Conservation (phyloP, 768 basidiomycete genomes). For the Psilocybe azurescens region DNA sequence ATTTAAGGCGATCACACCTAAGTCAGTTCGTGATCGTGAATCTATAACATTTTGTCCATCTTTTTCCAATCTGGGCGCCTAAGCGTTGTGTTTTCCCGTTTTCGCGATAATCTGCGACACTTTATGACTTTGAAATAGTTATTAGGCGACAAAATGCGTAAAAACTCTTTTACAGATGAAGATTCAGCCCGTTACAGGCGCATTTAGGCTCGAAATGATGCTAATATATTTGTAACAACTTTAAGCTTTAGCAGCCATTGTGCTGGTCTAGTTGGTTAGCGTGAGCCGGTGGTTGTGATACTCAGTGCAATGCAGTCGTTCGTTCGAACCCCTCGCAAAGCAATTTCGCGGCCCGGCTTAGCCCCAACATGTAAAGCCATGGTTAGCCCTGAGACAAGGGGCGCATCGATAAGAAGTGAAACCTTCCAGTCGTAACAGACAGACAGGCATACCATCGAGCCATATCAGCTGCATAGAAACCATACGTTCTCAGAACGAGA, state of each 20-base stretch:
- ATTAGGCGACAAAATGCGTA: no score
- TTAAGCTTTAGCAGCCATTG: neutral
- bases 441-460: neutral
- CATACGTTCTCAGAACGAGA: no score
- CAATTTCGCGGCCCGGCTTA: neutral
- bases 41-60: neutral
- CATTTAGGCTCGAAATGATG: neutral
- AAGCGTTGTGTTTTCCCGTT: neutral
- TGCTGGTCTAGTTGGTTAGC: constrained; percentile 1
- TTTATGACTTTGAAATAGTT: no score
- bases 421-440: neutral
- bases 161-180: no score
- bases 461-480: no score
- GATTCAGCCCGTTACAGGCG: neutral
- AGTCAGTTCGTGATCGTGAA: neutral
- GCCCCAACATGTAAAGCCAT: neutral
- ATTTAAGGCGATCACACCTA: no score
- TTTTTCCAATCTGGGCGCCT: neutral
- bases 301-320: constrained; percentile 6
- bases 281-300: neutral
- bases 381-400: neutral
- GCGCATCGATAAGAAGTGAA: neutral
- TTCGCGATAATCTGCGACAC: no score
- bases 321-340: constrained; percentile 10
- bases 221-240: neutral